Conservation (phyloP, 768 basidiomycete genomes). For the Coprinopsis strossmayeri region DNA sequence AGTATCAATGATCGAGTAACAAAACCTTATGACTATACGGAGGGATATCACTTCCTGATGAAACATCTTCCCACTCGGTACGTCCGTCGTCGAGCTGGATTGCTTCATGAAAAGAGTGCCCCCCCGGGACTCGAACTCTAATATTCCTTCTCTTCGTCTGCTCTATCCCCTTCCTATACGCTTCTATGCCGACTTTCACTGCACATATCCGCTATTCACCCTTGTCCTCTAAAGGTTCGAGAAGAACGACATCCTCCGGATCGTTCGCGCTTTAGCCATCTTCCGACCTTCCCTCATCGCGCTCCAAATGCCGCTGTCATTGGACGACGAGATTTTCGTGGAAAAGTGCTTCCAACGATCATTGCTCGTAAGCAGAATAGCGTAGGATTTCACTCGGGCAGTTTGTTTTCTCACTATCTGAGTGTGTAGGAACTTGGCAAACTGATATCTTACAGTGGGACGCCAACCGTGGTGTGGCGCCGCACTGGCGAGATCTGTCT, state of each 20-base stretch:
- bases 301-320: conserved; percentile 93
- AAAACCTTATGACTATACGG: conserved; percentile 88
- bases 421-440: conserved; percentile 82
- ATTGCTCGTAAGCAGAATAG: conserved; percentile 52
- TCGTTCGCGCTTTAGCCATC: conserved; percentile 90
- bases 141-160: conserved; percentile 21
- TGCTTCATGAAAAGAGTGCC: conserved; percentile 32
- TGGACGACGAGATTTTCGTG: conserved; percentile 94
- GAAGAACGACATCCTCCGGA: conserved; percentile 91
- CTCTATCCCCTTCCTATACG: conserved; percentile 11
- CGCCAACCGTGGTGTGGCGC: conserved; percentile 96
- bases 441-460: conserved; percentile 93
- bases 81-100: conserved; percentile 35
- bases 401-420: conserved; percentile 8
- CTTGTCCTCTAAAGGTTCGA: conserved; percentile 62
- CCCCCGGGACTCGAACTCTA: conserved; percentile 36
- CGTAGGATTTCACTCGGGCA: conserved; percentile 7
- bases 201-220: conserved; percentile 13
- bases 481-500: conserved; percentile 97
- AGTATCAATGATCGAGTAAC: conserved; percentile 62
- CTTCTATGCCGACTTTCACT: conserved; percentile 2
- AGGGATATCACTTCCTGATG: conserved; percentile 97
- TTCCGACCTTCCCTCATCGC: conserved; percentile 97
- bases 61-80: conserved; percentile 82
- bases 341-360: conserved; percentile 95